phyloP scores from a whole-genome alignment of 2,329 filamentous ascomycete species.

The Clonostachys rosea region DNA sequence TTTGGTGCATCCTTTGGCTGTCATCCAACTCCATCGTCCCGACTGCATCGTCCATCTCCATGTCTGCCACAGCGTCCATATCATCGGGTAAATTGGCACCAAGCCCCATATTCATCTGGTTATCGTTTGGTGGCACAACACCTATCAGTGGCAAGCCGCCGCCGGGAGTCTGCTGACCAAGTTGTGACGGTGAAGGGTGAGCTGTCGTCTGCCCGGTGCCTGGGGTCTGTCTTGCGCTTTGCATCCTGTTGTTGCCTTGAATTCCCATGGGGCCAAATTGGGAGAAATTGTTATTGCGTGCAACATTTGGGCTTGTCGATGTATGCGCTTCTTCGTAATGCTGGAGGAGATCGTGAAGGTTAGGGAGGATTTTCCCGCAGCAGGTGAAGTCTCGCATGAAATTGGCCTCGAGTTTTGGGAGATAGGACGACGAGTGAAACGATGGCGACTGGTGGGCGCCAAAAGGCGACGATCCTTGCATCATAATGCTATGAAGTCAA shows the following conservation, averaged over 20 bases:
- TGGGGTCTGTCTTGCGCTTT: constrained; percentile 21
- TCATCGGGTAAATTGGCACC: constrained; percentile 43
- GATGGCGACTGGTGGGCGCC: constrained; percentile 75
- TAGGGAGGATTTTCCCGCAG: constrained; percentile 84
- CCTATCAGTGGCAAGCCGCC: constrained; percentile 4
- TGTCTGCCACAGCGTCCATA: constrained; percentile 84
- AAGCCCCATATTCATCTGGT: constrained; percentile 37
- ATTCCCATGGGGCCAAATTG: constrained; percentile 30
- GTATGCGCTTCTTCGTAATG: constrained; percentile 97
- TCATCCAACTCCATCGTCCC: constrained; percentile 61
- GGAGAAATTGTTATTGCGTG: constrained; percentile 32
- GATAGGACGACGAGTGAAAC: constrained; percentile 92
- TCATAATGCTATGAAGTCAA: constrained; percentile 67
- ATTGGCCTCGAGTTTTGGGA: constrained; percentile 92
- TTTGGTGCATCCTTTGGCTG: constrained; percentile 62
- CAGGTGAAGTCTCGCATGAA: constrained; percentile 98
- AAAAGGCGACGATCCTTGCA: constrained; percentile 95
- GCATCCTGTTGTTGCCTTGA: constrained; percentile 21
- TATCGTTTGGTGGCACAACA: constrained; percentile 13
- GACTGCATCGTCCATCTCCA: constrained; percentile 91
- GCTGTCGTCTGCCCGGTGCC: constrained; percentile 14
- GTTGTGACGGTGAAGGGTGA: constrained; percentile 17
- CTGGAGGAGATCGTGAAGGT: constrained; percentile 89
- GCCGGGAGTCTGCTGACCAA: constrained; percentile 21
- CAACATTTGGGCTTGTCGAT: constrained; percentile 47